These are phyloP conservation scores for Apiospora saccharicola DNA, from an alignment of 2,329 filamentous ascomycete species.

Conservation along the genomic window DNA sequence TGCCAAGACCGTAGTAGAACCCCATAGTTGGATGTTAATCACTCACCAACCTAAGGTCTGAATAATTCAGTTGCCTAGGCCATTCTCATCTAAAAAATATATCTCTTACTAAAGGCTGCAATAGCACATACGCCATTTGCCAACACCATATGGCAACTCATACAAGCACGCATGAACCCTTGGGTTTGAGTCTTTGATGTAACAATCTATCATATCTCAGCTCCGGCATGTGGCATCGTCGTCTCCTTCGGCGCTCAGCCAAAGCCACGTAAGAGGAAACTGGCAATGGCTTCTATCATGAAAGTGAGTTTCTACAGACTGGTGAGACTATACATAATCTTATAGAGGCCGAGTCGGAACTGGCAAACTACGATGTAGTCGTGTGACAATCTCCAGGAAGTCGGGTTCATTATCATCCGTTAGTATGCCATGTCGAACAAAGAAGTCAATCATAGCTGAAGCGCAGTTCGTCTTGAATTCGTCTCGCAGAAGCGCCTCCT, in stretches of 20 bases:
- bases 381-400: conserved; percentile 65
- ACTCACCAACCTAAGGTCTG: not conserved
- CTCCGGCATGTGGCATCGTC: not conserved
- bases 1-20: not conserved
- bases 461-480: conserved; percentile 79
- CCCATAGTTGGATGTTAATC: not conserved
- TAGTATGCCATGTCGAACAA: conserved; percentile 72
- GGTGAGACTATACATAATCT: not conserved
- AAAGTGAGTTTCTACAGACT: accelerated
- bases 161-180: not conserved
- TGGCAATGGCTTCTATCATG: not conserved
- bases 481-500: conserved; percentile 62
- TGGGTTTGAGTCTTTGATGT: not conserved
- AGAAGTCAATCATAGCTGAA: conserved; percentile 73
- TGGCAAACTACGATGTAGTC: conserved; percentile 39
- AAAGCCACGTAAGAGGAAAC: not conserved
- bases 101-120: not conserved
- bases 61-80: not conserved
- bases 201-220: not conserved
- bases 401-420: conserved; percentile 70
- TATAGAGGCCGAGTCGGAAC: conserved; percentile 28
- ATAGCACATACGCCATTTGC: not conserved
- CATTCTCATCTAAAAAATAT: not conserved
- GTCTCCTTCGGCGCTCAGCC: no score
- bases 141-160: not conserved